Base-by-base conservation (phyloP, 352 stramenopile genomes). In the Elongisporangium senticosum region DNA sequence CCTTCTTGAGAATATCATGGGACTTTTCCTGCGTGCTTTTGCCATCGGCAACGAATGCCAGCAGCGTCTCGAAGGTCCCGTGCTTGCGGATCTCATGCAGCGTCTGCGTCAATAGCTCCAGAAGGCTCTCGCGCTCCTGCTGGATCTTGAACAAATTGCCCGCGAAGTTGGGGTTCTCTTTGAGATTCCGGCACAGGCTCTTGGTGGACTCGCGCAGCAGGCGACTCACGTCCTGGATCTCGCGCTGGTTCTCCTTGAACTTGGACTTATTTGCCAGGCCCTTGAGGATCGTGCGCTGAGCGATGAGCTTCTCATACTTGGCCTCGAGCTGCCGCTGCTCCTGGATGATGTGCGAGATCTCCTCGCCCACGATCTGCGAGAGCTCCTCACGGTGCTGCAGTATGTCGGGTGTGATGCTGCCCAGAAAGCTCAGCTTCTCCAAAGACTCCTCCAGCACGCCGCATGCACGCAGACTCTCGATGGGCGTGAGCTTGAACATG, bases 61-160 rank as follows among this genome's bases (percentile, higher is more conserved):
- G 65, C 37, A 97, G 67, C 49, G 74, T 80, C 17, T 91, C 74
- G 58, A 92, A 95, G 6, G 73, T 86, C 24, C 83, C 82, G 48
- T 87, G 71, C 56, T 85, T 83, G 55, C 87, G 84, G 37, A 96
- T 68, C 59, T 96, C 85, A 5, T 26, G 47, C 22, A 86, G 68
- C 0, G 79, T 94, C 20, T 82, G 69, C 4, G 67, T 65, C 1
- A 96, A 54, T 24, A 96, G 65, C 61, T 94, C 80, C 22, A 95
- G 72, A 13, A 98, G 63, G 17, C 72, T 77, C 24, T 90, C 83
- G 15, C 90, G 75, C 60, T 98, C 92, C 43, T 96, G 77, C 66
- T 97, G 88, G 61, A 97, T 96, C 69, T 98, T 97, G 43, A 95
- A 65, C 24, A 97, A 72, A 60, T 97, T 97, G 1, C 86, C 89